A percentile compares a stretch with the other conserved stretches of the same genome.
phyloP scores from a whole-genome alignment of 2,329 filamentous ascomycete genomes.

The Cercospora sojina region DNA sequence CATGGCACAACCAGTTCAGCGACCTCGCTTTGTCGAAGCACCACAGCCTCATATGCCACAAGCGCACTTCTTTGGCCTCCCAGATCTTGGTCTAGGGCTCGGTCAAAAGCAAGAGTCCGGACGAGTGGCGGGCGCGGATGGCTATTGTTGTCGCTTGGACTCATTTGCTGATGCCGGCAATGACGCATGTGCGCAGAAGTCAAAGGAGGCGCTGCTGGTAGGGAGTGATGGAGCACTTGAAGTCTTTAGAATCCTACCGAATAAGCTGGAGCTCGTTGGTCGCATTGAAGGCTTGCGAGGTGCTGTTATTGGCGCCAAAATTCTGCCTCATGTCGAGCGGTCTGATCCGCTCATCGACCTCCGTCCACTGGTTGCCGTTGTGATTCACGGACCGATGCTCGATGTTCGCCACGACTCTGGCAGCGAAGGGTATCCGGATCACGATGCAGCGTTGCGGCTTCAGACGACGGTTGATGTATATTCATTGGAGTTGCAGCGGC shows the following conservation, averaged over 20 bases:
- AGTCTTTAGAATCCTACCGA: conserved; percentile 70
- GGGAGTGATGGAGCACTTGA: conserved; percentile 80
- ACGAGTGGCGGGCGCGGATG: conserved; percentile 47
- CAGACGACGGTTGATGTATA: conserved; percentile 89
- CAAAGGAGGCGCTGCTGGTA: conserved; percentile 68
- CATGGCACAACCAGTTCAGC: conserved; percentile 19
- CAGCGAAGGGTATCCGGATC: conserved; percentile 39
- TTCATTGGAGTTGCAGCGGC: conserved; percentile 72
- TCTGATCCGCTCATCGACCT: conserved; percentile 53
- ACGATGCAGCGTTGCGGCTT: conserved; percentile 56
- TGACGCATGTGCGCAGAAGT: conserved; percentile 43
- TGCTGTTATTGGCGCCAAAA: conserved; percentile 76
- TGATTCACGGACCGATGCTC: conserved; percentile 73
- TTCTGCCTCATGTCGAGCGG: conserved; percentile 67
- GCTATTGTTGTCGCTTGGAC: conserved; percentile 81
- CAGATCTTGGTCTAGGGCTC: conserved; percentile 34
- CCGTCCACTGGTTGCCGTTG: conserved; percentile 74
- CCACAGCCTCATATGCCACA: conserved; percentile 40
- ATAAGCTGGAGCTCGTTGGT: conserved; percentile 67
- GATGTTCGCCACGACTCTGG: conserved; percentile 42
- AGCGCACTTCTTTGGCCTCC: conserved; percentile 37
- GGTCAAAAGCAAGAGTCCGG: conserved; percentile 38
- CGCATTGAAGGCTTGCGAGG: conserved; percentile 75
- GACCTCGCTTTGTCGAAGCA: conserved; percentile 32
- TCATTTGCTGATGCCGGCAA: conserved; percentile 55